phyloP scores from a whole-genome alignment of 2,329 filamentous ascomycete genomes.

The Fusarium liriodendri region DNA sequence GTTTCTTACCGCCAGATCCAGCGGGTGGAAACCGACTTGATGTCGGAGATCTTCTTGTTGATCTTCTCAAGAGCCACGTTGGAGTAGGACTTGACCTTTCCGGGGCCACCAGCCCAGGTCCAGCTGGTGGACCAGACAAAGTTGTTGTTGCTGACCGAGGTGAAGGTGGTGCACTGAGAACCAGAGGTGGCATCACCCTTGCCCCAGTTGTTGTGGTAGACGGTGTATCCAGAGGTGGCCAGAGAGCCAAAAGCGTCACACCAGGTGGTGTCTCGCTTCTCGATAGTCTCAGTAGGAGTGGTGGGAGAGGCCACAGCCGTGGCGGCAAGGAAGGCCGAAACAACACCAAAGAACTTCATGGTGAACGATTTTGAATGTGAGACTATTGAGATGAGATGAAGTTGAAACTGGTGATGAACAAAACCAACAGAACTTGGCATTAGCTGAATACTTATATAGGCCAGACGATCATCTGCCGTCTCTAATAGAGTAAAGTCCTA shows the following conservation, averaged over 20 bases:
- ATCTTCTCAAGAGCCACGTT: constrained; percentile 54
- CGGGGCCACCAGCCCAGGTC: constrained; percentile 53
- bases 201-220: constrained; percentile 67
- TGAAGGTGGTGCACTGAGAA: constrained; percentile 55
- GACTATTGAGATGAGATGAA: neutral
- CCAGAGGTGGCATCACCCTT: constrained; percentile 49
- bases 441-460: constrained; percentile 13
- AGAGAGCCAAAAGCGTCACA: constrained; percentile 55
- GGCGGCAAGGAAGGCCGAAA: constrained; percentile 46
- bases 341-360: constrained; percentile 40
- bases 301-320: constrained; percentile 42
- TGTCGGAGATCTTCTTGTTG: constrained; percentile 49
- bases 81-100: constrained; percentile 58
- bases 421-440: constrained; percentile 4
- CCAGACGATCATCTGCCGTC: neutral
- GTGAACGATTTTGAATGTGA: neutral
- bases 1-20: constrained; percentile 43
- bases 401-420: neutral
- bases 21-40: constrained; percentile 50
- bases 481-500: neutral
- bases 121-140: constrained; percentile 56
- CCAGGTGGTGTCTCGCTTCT: constrained; percentile 48
- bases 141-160: constrained; percentile 47
- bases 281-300: constrained; percentile 43
- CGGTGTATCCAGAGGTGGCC: constrained; percentile 54